These are phyloP conservation scores for Elsinoe ampelina DNA, from an alignment of 2,329 filamentous ascomycete genomes.

Conservation along the genomic window DNA sequence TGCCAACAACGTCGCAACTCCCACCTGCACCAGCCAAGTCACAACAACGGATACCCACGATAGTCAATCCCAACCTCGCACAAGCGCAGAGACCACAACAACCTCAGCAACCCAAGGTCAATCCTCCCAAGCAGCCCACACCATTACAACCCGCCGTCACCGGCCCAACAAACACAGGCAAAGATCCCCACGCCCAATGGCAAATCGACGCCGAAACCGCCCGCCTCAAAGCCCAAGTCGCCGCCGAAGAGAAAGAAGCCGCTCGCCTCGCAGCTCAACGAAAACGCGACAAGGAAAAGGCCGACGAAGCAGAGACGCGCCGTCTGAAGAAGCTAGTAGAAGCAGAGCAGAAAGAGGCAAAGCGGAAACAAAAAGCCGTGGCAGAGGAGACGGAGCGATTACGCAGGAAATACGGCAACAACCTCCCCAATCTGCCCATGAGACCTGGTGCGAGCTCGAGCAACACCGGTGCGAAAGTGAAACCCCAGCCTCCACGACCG, in stretches of 20 bases:
- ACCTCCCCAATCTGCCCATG: constrained; percentile 1
- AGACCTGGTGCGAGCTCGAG: constrained; percentile 24
- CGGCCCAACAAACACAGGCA: constrained; percentile 21
- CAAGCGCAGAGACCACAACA: constrained; percentile 22
- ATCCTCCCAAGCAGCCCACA: neutral
- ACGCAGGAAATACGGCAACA: constrained; percentile 52
- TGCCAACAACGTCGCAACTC: constrained; percentile 20
- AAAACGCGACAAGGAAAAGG: constrained; percentile 48
- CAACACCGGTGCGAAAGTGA: constrained; percentile 15
- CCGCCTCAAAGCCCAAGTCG: constrained; percentile 34
- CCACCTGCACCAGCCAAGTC: constrained; percentile 17
- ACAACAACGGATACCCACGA: neutral
- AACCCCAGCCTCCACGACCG: constrained; percentile 8
- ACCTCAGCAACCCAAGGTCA: constrained; percentile 16
- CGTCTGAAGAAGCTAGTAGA: constrained; percentile 58
- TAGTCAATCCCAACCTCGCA: constrained; percentile 14
- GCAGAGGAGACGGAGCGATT: constrained; percentile 72
- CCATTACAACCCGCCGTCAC: constrained; percentile 24
- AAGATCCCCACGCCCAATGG: constrained; percentile 45
- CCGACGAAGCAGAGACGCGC: constrained; percentile 49
- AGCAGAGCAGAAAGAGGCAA: constrained; percentile 54
- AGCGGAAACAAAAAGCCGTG: constrained; percentile 42
- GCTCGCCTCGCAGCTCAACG: constrained; percentile 35
- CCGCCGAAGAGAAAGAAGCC: constrained; percentile 33
- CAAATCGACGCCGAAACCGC: constrained; percentile 43